Evolutionary conservation across 257 asterid genomes (phyloP), one percentile per base, ranked within the genome.

Genomic region (Solanum boliviense): DNA sequence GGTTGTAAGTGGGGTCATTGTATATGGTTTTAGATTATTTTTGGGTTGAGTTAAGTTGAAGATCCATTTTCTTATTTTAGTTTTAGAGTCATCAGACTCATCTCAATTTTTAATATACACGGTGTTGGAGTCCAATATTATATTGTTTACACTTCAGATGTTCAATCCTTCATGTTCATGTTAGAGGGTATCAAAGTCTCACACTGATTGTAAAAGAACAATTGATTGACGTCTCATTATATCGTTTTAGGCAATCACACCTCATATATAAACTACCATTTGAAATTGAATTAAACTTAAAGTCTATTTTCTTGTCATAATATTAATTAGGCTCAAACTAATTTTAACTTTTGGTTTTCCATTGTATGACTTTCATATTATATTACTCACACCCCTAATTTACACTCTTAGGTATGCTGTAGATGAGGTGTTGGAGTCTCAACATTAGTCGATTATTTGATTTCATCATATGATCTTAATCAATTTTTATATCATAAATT

Each of bases 11-110:
- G 2, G 7, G 0, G 27, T 72, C 16, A 9, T 34, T 5, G 23
- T 72, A 9, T 34, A 18, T 34, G 9, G 3, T 71, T 5, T 71
- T 16, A 16, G 13, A 10, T 5, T 72, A 32, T 32, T 32, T 32
- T 34, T 18, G 15, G 3, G 8, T 32, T 32, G 4, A 32, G 1
- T 72, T 34, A 34, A 1, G 0, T 2, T 0, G 0, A 9, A 18
- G 0, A 1, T 31, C 3, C 1, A 0, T 72, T 34, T 72, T 20
- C 8, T 72, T 34, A 73, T 73, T 15, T 20, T 34, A 3, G 5
- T 35, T 9, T 73, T 35, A 34, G 9, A 10, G 10, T 16, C 27
- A 6, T 13, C n/a, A 2, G 5, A 73, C 5, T 18, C 29, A 35
- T 73, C 9, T 34, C 0, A 9, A 34, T 18, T 34, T 20, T 73